phyloP scores from a whole-genome alignment of 1,284 basidiomycete species.

The Papiliotrema fonsecae region DNA sequence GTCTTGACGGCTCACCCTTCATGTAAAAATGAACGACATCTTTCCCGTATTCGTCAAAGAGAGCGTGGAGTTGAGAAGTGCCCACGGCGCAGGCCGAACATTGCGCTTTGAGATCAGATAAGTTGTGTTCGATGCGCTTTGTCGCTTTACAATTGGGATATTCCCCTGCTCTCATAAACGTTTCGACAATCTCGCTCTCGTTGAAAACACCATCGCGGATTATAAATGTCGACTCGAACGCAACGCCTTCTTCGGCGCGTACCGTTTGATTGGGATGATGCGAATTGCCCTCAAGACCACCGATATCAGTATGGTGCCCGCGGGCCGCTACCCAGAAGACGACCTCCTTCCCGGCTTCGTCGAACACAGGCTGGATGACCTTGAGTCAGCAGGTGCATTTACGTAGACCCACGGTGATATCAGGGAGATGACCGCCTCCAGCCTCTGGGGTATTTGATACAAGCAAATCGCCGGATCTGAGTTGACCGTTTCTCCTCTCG shows the following conservation, averaged over 20 bases:
- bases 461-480: conserved; percentile 48
- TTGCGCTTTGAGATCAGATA: conserved; percentile 19
- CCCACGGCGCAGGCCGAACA: conserved; percentile 17
- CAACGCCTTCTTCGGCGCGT: conserved; percentile 42
- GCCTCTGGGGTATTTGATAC: conserved; percentile 49
- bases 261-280: conserved; percentile 43
- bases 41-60: conserved; percentile 10
- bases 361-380: conserved; percentile 44
- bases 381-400: too few relatives aligned
- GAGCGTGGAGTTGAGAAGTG: conserved; percentile 11
- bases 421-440: conserved; percentile 37
- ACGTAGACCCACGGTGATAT: conserved; percentile 42
- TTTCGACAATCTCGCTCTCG: conserved; percentile 5
- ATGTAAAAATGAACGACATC: conserved; percentile 49
- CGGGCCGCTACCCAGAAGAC: conserved; percentile 42
- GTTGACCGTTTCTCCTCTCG: conserved; percentile 30
- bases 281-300: conserved; percentile 33
- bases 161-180: conserved; percentile 10
- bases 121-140: conserved; percentile 9
- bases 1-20: too few relatives aligned
- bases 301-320: conserved; percentile 44
- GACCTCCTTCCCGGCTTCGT: conserved; percentile 28
- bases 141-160: conserved; percentile 9
- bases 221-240: conserved; percentile 21
- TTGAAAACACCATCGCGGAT: conserved; percentile 18